Conservation (phyloP, 2,329 filamentous ascomycete species). For the Ophiocordyceps camponoti-rufipedis region DNA sequence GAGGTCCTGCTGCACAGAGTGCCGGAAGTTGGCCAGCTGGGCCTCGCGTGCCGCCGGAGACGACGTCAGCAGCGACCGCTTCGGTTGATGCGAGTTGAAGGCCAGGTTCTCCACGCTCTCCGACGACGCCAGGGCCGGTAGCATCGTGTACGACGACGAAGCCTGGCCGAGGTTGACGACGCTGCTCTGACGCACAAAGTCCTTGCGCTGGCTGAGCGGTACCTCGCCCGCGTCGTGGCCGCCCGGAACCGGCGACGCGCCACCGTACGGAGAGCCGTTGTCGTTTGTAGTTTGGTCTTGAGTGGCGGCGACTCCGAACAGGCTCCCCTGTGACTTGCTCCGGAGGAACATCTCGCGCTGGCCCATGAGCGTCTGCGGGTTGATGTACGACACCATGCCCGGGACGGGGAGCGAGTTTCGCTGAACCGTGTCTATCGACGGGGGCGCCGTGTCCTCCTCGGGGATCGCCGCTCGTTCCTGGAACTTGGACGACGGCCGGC, state of each 20-base stretch:
- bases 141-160: not conserved
- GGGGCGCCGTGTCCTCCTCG: conserved; percentile 3
- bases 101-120: conserved; percentile 15
- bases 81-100: conserved; percentile 38
- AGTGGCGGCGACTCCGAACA: conserved; percentile 10
- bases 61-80: conserved; percentile 24
- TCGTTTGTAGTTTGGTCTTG: conserved; percentile 18
- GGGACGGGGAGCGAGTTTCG: conserved; percentile 14
- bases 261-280: conserved; percentile 20
- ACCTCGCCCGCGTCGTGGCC: conserved; percentile 43
- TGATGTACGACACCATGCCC: conserved; percentile 30
- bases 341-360: conserved; percentile 36
- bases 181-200: conserved; percentile 38
- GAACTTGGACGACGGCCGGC: conserved; percentile 12
- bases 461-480: conserved; percentile 6
- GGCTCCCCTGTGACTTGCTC: conserved; percentile 27
- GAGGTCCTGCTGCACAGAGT: conserved; percentile 45
- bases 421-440: conserved; percentile 8
- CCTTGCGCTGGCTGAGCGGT: conserved; percentile 49
- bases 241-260: conserved; percentile 9
- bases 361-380: conserved; percentile 35
- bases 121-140: conserved; percentile 1
- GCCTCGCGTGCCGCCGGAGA: conserved; percentile 30
- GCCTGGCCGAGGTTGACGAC: conserved; percentile 11
- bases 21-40: conserved; percentile 48